A percentile compares a stretch with the other conserved stretches of the same genome.
These are phyloP conservation scores for Exophiala mesophila DNA, from an alignment of 2,329 filamentous ascomycete species.

Conservation along the genomic window DNA sequence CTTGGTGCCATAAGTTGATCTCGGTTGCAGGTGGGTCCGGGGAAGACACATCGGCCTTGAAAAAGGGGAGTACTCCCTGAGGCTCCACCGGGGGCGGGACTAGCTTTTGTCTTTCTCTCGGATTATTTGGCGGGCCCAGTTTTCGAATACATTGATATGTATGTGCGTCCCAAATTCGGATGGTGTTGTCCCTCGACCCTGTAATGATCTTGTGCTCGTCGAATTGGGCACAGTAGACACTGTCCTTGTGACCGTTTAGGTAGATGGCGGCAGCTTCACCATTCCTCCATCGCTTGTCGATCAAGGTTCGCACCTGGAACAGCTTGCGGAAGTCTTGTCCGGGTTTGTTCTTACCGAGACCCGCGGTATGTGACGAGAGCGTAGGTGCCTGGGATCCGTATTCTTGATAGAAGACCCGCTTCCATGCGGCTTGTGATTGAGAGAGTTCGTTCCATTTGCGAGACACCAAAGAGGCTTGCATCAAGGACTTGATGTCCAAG, in stretches of 20 bases:
- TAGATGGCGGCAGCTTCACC: constrained; percentile 78
- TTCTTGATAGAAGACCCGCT: constrained; percentile 54
- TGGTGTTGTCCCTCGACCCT: constrained; percentile 89
- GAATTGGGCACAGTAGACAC: constrained; percentile 96
- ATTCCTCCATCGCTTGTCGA: constrained; percentile 74
- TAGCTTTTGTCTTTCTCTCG: constrained; percentile 46
- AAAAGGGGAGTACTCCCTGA: constrained; percentile 38
- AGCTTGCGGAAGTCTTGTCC: constrained; percentile 81
- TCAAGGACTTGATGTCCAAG: constrained; percentile 54
- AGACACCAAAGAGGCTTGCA: constrained; percentile 53
- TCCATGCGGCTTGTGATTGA: constrained; percentile 57
- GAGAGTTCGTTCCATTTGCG: constrained; percentile 53
- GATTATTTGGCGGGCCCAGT: constrained; percentile 70
- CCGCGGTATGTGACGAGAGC: constrained; percentile 31
- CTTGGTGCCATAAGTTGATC: constrained; percentile 63
- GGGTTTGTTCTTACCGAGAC: constrained; percentile 51
- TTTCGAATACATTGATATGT: constrained; percentile 80
- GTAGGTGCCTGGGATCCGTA: constrained; percentile 36
- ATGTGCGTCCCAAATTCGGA: constrained; percentile 92
- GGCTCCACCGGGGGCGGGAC: constrained; percentile 45
- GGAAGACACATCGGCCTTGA: constrained; percentile 45
- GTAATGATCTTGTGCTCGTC: constrained; percentile 99
- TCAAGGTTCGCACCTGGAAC: constrained; percentile 68
- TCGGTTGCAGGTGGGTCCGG: constrained; percentile 37
- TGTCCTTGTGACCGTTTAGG: constrained; percentile 88